These are phyloP conservation scores for Syzygium oleosum DNA, from an alignment of 345 rosid species.

Conservation along the genomic window DNA sequence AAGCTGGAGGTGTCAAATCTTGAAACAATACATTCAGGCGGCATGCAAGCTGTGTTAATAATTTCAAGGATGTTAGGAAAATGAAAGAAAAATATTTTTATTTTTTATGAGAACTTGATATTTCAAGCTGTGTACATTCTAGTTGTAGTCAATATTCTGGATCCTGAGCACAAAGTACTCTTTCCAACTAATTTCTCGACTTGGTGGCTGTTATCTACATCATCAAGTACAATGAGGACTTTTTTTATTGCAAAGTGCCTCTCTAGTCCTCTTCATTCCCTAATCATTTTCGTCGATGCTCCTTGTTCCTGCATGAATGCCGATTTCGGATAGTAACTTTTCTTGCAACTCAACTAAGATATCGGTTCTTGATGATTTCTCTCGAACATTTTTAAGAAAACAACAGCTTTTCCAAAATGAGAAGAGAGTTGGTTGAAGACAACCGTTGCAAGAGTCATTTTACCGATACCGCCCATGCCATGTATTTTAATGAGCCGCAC, in stretches of 20 bases:
- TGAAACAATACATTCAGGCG: too few relatives aligned
- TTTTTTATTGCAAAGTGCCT: not conserved
- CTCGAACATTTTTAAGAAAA: not conserved
- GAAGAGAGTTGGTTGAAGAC: not conserved
- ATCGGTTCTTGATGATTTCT: not conserved
- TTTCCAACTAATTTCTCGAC: not conserved
- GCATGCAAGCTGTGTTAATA: too few relatives aligned
- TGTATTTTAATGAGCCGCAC: not conserved
- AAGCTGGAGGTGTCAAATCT: too few relatives aligned
- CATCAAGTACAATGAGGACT: not conserved
- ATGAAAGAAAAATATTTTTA: too few relatives aligned
- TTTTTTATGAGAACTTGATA: too few relatives aligned
- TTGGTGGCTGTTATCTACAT: not conserved
- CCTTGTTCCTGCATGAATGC: not conserved
- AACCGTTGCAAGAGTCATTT: not conserved
- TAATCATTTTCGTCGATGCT: not conserved
- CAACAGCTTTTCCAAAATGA: not conserved
- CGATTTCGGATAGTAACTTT: not conserved
- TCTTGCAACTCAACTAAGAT: not conserved
- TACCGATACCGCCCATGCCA: not conserved
- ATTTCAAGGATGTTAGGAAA: too few relatives aligned
- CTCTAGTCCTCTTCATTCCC: not conserved
- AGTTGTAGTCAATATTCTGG: not conserved
- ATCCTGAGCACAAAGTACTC: not conserved
- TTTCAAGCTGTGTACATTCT: not conserved